Evolutionary conservation across 2,329 filamentous ascomycete genomes (phyloP), one percentile per base, ranked within the genome.

Genomic region (Aspergillus alliaceus): DNA sequence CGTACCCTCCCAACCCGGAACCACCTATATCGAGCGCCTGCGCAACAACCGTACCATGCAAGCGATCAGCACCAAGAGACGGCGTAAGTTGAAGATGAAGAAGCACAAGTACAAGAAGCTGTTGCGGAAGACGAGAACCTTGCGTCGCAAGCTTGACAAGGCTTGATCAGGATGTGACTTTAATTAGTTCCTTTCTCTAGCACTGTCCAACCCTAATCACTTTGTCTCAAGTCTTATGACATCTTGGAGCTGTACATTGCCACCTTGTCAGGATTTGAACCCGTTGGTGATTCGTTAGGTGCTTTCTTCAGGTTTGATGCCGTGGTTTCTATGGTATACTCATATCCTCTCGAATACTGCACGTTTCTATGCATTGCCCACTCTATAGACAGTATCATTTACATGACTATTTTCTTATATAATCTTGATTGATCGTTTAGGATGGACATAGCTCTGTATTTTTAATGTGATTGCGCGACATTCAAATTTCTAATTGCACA

Each of bases 31-130:
- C 27, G 85, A 90, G 72, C 87, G 90, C 64, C 86, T 90, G 80
- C 84, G 85, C 51, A 65, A 73, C 57, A 76, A 79, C 63, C 66
- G 68, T 64, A 68, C 74, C 73, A 93, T 96, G 88, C 79, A 88
- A 59, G 85, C 91, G 62, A 91, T 99, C 72, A 96, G 91, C 72
- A 93, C 97, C 66, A 92, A 89, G 82, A 85, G 95, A 75, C 91
- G 96, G 78, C 84, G 92, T 72, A 96, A 95, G 80, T 80, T 97
- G 71, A 96, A 92, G 86, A 99, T 99, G 93, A 99, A 99, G 90
- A 99, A 98, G 86, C 93, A 98, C 85, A 99, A 99, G 87, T 96
- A 96, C 79, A 98, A 97, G 92, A 99, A 99, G 86, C 82, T 98
- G 66, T 92, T 96, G 90, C 90, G 89, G 83, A 85, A 87, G 77